Evolutionary conservation across 2,329 filamentous ascomycete genomes (phyloP), one percentile per base, ranked within the genome.

Genomic region (Cladorrhinum sp.): DNA sequence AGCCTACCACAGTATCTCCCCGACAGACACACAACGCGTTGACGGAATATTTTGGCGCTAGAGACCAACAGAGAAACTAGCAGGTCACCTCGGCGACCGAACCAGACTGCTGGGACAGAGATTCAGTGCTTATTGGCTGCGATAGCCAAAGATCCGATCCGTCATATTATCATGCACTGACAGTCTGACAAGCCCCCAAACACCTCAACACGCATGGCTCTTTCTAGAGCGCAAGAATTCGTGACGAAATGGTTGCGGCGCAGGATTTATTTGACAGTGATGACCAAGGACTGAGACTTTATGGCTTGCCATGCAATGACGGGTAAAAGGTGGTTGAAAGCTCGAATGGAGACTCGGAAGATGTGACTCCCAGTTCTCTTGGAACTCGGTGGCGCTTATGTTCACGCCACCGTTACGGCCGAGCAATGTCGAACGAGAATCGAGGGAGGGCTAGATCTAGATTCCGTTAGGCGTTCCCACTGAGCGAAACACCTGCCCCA

Each of bases 31-130:
- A n/a, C 5, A 42, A 42, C 16, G 36, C 16, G 36, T 42, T 42
- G 16, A 8, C 18, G 16, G 42, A 18, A 46, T 36, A 46, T 33
- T 48, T 12, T 20, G 36, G 39, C 54, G 54, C 54, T 57, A 57
- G 20, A 26, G 18, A 21, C 54, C 54, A 48, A 57, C 54, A 49
- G n/a, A 36, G 33, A 28, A 49, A 16, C 39, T 57, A 48, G 16
- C 39, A 49, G 54, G 36, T 46, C 42, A 46, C 33, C 39, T 57
- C 54, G 39, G 54, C 54, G 54, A 57, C 24, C 49, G 54, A 46
- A 57, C 54, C 54, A 33, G 3, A 46, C 54, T 57, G 39, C 39
- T 30, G 54, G 54, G 16, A 30, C 54, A 5, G 18, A 39, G 26
- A 12, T 28, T 9, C n/a, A 46, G 18, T 20, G 54, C 12, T 49